Percentiles rank a stretch among this genome's conserved stretches.
Conservation (phyloP, 164 flowering plant genomes). For the Vitis amurensis region DNA sequence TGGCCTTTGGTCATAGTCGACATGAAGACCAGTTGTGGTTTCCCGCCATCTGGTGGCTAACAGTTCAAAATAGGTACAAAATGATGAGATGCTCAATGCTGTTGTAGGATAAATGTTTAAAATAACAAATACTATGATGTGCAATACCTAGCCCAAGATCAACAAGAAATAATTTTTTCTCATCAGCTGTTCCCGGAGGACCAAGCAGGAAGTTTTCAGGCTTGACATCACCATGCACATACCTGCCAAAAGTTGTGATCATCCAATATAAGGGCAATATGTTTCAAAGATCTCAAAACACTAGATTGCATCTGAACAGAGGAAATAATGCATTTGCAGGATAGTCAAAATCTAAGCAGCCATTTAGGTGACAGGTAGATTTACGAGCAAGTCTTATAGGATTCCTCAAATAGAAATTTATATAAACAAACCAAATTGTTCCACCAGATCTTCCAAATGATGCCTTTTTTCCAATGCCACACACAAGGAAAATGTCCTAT, state of each 20-base stretch:
- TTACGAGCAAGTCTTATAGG: neutral
- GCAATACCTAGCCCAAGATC: conserved; percentile 71
- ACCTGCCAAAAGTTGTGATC: conserved; percentile 30
- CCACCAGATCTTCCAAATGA: neutral
- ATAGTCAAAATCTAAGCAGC: neutral
- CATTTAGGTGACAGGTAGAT: neutral
- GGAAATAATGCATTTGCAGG: neutral
- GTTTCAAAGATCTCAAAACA: neutral
- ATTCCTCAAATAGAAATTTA: neutral
- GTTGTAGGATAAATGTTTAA: neutral
- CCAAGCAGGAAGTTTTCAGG: conserved; percentile 77
- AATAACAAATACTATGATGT: neutral
- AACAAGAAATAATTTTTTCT: conserved; percentile 58
- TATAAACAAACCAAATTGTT: neutral
- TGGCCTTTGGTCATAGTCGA: conserved; percentile 74
- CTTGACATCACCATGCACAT: conserved; percentile 76
- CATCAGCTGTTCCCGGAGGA: conserved; percentile 56
- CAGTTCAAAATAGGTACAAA: conserved; percentile 3
- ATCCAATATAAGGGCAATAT: neutral
- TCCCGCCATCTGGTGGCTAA: conserved; percentile 64
- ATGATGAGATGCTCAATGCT: neutral
- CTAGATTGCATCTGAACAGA: neutral
- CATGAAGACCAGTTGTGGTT: conserved; percentile 45
- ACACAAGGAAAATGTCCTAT: neutral
- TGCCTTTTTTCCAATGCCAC: neutral